These are phyloP conservation scores for Cladorrhinum samala DNA, from an alignment of 495 filamentous ascomycete species.

Conservation along the genomic window DNA sequence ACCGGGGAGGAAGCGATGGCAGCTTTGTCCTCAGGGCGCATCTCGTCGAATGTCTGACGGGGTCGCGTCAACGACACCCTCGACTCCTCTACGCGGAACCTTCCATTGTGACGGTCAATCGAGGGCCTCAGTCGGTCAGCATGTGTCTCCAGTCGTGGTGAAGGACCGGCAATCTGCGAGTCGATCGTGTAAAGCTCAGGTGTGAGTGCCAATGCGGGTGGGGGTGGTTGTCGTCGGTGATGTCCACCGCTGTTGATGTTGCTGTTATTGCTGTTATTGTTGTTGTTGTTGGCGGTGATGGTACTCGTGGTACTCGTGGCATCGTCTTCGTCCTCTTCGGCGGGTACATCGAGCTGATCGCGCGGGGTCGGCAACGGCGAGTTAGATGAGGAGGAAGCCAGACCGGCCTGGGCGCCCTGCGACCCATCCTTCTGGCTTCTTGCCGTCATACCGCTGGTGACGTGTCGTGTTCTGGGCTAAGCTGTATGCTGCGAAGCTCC, in stretches of 20 bases:
- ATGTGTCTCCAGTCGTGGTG: not conserved
- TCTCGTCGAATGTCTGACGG: constrained; percentile 22
- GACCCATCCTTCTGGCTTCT: constrained; percentile 12
- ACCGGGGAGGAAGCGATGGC: constrained; percentile 10
- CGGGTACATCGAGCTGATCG: not conserved
- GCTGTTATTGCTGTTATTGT: too few relatives aligned
- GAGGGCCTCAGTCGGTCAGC: not conserved
- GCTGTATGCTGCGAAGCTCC: not conserved
- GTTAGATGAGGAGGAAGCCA: not conserved
- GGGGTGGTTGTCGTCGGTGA: not conserved
- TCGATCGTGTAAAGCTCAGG: constrained; percentile 26
- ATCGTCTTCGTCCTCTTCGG: not conserved
- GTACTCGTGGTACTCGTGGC: too few relatives aligned
- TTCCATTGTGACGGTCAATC: not conserved
- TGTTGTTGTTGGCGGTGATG: too few relatives aligned
- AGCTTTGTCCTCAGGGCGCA: constrained; percentile 14
- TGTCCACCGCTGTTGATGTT: not conserved
- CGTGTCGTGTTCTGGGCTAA: not conserved
- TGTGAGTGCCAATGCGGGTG: constrained; percentile 3
- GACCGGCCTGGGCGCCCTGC: constrained; percentile 10
- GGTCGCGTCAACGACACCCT: constrained; percentile 23
- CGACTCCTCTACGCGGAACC: constrained; percentile 8
- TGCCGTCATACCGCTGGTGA: constrained; percentile 8
- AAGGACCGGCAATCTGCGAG: constrained; percentile 14
- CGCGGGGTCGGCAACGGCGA: not conserved